Percentiles rank a stretch among this genome's conserved stretches.
phyloP scores from a whole-genome alignment of 768 basidiomycete species.

The Rubroboletus pulcherrimus region DNA sequence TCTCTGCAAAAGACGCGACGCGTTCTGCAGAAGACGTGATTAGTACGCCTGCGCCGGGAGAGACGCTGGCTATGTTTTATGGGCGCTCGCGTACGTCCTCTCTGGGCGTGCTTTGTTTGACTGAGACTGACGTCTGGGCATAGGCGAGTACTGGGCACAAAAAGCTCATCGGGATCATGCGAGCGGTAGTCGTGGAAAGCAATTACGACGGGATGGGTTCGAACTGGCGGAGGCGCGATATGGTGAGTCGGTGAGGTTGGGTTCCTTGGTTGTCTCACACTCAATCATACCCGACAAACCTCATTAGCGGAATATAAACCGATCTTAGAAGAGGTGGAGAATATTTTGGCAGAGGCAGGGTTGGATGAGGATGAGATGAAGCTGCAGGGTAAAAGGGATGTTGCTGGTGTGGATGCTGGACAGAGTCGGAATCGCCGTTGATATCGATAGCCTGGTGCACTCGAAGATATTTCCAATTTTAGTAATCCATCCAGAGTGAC shows the following conservation, averaged over 20 bases:
- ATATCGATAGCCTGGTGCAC: neutral
- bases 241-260: conserved; percentile 34
- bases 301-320: conserved; percentile 73
- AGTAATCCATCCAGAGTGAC: neutral
- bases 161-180: conserved; percentile 52
- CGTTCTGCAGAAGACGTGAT: conserved; percentile 67
- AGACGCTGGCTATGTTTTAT: conserved; percentile 81
- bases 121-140: neutral
- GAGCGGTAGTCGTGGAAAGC: conserved; percentile 70
- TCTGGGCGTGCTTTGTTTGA: neutral
- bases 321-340: conserved; percentile 75
- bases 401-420: conserved; percentile 33
- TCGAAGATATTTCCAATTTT: neutral
- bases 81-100: conserved; percentile 63
- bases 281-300: neutral
- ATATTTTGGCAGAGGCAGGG: conserved; percentile 78
- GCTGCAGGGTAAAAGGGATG: conserved; percentile 46
- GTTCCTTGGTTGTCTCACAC: neutral
- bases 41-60: conserved; percentile 81
- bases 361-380: conserved; percentile 81
- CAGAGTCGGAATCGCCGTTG: conserved; percentile 52
- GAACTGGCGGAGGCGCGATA: conserved; percentile 70
- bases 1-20: conserved; percentile 48
- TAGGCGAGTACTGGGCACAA: conserved; percentile 78
- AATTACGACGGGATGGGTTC: conserved; percentile 76